Base-by-base conservation (phyloP, 306 rosid genomes). In the Bauhinia variegata region DNA sequence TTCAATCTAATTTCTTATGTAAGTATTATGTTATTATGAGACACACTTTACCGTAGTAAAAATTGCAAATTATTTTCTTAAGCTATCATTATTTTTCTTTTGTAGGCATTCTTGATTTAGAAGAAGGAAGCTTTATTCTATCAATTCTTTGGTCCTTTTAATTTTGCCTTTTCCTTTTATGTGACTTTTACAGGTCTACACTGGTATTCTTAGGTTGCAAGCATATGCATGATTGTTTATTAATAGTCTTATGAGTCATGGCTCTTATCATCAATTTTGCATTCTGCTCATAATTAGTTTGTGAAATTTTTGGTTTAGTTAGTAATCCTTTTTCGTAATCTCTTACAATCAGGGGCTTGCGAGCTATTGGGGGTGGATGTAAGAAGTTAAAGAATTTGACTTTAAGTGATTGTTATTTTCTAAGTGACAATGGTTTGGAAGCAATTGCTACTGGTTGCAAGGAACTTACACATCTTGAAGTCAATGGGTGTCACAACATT, bases 401-500 rank as follows among this genome's bases (percentile, higher is more conserved):
- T 73, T 71, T 90, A 53, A 88, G 92, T 48, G 99, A 95, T 78
- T 90, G 99, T 77, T 88, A 83, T 84, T 85, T 83, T 76, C 80
- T 95, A 78, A 86, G 91, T 60, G 97, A 88, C 80, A 95, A 73
- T 71, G 93, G 96, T 39, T 83, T 95, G 89, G 97, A 95, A 75
- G 87, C 92, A 76, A 89, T 95, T 85, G 96, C 97, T 44, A 66
- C 58, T 47, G 97, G 99, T 64, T 95, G 99, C 78, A 76, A 90
- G 85, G 92, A 82, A 73, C 97, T 95, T 28, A 86, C 87, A 48
- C 90, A 95, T 80, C 96, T 95, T 48, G 96, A 90, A 82, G 89
- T 95, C 68, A 88, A 95, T 52, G 99, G 99, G 34, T 95, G 99
- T 83, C 99, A 90, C 83, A 86, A 90, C 66, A 86, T 95, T 50